phyloP scores from a whole-genome alignment of 345 rosid species.

The Populus ilicifolia region DNA sequence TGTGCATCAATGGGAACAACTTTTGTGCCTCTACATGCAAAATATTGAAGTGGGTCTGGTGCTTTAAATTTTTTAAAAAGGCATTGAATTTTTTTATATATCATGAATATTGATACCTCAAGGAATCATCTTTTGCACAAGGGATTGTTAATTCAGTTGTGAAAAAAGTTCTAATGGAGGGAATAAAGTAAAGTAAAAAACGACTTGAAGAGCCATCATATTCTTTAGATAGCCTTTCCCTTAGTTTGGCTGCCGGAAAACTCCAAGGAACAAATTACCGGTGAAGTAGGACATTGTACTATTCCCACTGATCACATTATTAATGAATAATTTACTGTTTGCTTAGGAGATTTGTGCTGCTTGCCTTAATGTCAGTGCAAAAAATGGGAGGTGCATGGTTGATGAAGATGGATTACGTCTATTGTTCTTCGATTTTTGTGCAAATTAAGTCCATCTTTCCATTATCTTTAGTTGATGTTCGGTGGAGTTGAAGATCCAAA shows the following conservation, averaged over 20 bases:
- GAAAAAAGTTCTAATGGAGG: neutral
- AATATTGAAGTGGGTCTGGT: neutral
- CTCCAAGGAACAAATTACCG: neutral
- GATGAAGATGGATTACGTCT: too few relatives aligned
- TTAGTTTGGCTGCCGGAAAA: neutral
- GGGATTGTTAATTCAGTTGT: neutral
- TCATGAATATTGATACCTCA: neutral
- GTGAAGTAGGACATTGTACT: neutral
- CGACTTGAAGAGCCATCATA: neutral
- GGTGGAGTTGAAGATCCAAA: too few relatives aligned
- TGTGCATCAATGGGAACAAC: too few relatives aligned
- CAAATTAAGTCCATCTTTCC: too few relatives aligned
- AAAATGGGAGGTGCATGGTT: neutral
- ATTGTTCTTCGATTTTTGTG: too few relatives aligned
- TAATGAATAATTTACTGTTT: too few relatives aligned
- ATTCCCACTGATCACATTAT: too few relatives aligned
- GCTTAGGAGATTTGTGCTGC: neutral
- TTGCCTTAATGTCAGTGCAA: neutral
- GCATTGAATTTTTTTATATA: neutral
- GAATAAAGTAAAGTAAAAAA: slow-evolving; percentile 7
- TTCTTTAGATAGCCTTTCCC: too few relatives aligned
- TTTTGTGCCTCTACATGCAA: too few relatives aligned
- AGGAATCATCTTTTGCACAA: neutral
- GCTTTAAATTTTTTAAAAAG: neutral
- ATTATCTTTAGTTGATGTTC: too few relatives aligned